Percentiles rank a stretch among this genome's conserved stretches.
Conservation (phyloP, 1,284 basidiomycete genomes). For the Pascua sp. region DNA sequence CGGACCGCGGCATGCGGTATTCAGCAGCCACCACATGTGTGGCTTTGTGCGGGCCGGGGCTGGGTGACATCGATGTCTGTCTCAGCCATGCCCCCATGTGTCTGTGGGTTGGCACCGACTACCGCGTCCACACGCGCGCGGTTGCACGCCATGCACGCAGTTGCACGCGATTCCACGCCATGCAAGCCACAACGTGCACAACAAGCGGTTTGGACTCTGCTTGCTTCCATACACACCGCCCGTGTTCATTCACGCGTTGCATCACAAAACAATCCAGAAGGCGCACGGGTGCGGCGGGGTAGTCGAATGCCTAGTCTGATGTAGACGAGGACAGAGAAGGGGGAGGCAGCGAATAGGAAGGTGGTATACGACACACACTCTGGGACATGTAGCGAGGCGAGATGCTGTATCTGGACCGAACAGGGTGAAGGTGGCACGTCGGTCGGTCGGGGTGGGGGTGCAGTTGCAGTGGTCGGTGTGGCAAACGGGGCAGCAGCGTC, state of each 20-base stretch:
- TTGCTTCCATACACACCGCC: no score
- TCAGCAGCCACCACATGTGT: no score
- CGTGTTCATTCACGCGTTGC: constrained; percentile 6
- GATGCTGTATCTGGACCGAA: constrained; percentile 7
- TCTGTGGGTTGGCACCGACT: no score
- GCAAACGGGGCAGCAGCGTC: background rate
- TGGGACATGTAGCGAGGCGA: constrained; percentile 15
- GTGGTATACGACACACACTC: constrained; percentile 21
- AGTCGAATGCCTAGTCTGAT: background rate
- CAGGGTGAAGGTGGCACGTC: background rate
- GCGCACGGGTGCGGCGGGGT: constrained; percentile 5
- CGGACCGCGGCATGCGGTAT: no score
- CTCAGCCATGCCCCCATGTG: no score
- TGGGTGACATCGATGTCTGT: no score
- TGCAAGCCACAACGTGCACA: no score
- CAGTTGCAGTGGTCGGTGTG: background rate
- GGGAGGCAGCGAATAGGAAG: constrained; percentile 12
- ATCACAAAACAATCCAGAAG: constrained; percentile 16
- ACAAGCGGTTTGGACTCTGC: no score
- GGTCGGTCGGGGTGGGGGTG: background rate
- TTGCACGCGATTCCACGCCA: no score
- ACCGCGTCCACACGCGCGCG: no score
- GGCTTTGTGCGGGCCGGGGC: no score
- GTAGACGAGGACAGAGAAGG: constrained; percentile 3
- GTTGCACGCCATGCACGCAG: no score